Evolutionary conservation across 2,329 filamentous ascomycete genomes (phyloP), one percentile per base, ranked within the genome.

Genomic region (Hypoxylon rubiginosum): DNA sequence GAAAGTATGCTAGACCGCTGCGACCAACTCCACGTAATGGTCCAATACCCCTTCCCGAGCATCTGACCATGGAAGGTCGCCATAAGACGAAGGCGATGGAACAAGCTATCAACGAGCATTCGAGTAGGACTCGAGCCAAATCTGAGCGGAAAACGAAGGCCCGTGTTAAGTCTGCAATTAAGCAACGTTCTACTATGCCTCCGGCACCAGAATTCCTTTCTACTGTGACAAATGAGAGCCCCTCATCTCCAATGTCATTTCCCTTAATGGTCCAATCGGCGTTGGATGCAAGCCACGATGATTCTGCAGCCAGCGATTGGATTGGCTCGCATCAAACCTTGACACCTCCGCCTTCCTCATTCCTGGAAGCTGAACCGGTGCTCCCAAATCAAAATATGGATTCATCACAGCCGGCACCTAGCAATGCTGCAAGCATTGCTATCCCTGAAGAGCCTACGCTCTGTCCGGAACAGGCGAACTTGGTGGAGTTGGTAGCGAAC

Each of bases 401-500:
- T 4, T 28, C 46, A 17, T 49, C 46, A 30, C 41, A 28, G 21
- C 36, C 26, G 32, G 24, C 17, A 46, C 4, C 56, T 8, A 26
- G 4, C 5, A 15, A 41, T 5, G 11, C 28, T 15, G n/a, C 9
- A 17, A 21, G 15, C 11, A 15, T 10, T 28, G 13, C 50, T 17
- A 52, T 28, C 7, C n/a, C 45, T 5, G 61, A 62, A 3, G 74
- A 76, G 53, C 77, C 76, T 2, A 21, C 59, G 1, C 79, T 88
- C 13, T 84, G 81, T 52, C 69, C 76, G 5, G 85, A 87, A 69
- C 84, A 88, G 71, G 73, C 77, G 9, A 76, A 75, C 1, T 71
- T 89, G 2, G 82, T 88, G 0, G 77, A 87, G 0, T 75, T 86
- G 0, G 86, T 89, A 26, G 63, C 81, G 3, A 77, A 76, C 2